A percentile compares a stretch with the other conserved stretches of the same genome.
Conservation (phyloP, 345 rosid genomes). For the Gossypium ekmanianum region DNA sequence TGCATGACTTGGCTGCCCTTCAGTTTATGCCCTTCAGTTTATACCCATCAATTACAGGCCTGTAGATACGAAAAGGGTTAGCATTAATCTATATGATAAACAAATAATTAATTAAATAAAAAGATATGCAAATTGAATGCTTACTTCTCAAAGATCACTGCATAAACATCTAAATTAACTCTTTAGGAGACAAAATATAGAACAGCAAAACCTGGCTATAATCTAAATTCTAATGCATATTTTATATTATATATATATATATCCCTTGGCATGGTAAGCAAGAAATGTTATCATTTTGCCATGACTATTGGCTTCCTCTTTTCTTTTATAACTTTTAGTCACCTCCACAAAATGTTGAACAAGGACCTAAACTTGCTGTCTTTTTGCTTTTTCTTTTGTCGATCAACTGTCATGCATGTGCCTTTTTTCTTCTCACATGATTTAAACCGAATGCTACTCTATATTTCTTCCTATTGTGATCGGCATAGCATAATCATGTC, state of each 20-base stretch:
- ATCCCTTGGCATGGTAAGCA: neutral
- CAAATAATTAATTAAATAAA: too few species aligned
- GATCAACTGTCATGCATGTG: neutral
- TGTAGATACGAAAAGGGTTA: neutral
- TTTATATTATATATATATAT: neutral
- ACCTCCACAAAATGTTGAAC: neutral
- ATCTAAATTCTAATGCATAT: neutral
- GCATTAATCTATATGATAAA: too few species aligned
- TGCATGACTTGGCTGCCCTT: neutral
- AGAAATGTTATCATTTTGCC: neutral
- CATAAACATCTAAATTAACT: too few species aligned
- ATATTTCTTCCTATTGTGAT: neutral
- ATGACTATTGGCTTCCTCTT: neutral
- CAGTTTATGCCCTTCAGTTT: neutral
- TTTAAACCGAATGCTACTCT: neutral
- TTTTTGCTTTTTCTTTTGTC: neutral
- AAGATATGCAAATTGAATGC: too few species aligned
- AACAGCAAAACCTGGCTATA: neutral
- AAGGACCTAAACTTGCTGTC: neutral
- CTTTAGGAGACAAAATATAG: neutral
- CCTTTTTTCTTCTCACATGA: neutral
- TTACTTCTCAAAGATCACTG: too few species aligned
- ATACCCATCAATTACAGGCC: neutral
- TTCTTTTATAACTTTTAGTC: neutral
- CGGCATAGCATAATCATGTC: neutral